Evolutionary conservation across 108 stramenopile genomes (phyloP).

Genomic region (Licmophora abbreviata): DNA sequence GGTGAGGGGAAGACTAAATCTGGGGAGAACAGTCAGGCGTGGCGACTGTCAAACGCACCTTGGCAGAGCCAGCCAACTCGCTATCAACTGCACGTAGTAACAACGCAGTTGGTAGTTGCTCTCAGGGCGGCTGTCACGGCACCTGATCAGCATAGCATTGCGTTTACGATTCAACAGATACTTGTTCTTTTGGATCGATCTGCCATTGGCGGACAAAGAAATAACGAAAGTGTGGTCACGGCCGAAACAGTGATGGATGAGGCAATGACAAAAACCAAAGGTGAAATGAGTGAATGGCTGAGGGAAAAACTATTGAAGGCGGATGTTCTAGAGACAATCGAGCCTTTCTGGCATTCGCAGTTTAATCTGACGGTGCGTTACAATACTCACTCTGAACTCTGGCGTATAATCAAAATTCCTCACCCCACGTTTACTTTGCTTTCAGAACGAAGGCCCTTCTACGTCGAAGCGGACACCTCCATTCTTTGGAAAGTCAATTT

Average conservation of each 20-base stretch:
- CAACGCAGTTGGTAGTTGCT: conserved; percentile 52
- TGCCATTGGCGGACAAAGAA: conserved; percentile 6
- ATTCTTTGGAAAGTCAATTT: conserved; percentile 46
- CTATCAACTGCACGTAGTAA: conserved; percentile 71
- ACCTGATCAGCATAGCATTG: conserved; percentile 78
- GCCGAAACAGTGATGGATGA: conserved; percentile 4
- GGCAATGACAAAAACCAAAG: conserved; percentile 4
- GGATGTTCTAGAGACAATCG: conserved; percentile 59
- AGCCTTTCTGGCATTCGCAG: conserved; percentile 72
- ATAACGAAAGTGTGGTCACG: not conserved
- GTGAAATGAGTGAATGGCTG: conserved; percentile 60
- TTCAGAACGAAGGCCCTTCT: not conserved
- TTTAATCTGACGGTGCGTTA: too few species aligned
- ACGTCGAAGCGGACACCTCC: conserved; percentile 47
- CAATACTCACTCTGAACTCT: too few species aligned
- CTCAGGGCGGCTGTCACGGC: conserved; percentile 58
- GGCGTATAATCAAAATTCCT: too few species aligned
- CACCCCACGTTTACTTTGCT: too few species aligned
- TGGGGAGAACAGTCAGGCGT: conserved; percentile 21
- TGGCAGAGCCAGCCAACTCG: conserved; percentile 58
- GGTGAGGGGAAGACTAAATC: conserved; percentile 5
- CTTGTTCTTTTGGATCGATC: conserved; percentile 46
- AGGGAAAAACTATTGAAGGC: conserved; percentile 45
- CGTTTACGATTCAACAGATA: conserved; percentile 76
- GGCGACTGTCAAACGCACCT: conserved; percentile 65